Base-by-base conservation (phyloP, 139 green algal species). In the Closterium sp. region DNA sequence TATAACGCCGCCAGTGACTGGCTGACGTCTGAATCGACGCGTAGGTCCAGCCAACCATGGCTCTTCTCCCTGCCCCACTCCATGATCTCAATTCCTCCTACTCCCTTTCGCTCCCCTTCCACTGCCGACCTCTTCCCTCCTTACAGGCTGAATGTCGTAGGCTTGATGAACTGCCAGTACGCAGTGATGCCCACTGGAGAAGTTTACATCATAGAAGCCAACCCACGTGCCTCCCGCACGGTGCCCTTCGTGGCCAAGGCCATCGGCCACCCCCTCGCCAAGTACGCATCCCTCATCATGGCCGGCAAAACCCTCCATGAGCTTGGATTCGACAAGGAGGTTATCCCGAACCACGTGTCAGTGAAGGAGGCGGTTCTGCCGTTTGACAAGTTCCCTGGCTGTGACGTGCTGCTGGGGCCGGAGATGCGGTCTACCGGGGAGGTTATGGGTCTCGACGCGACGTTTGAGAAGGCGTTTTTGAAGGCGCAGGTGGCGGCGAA, bases 81-180 rank as follows among this genome's bases (percentile, higher is more conserved):
- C 38, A 9, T 32, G n/a, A 4, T 21, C 86, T 27, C 86, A 30
- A 17, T 31, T 31, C 30, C 29, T 29, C 30, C 86, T 42, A 7
- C 86, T 21, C 29, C 86, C 30, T 13, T 31, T 42, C 86, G 7
- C 86, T 31, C 30, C 86, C 11, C 29, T 6, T 91, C 31, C 88
- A n/a, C n/a, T n/a, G n/a, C n/a, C n/a, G n/a, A n/a, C n/a, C n/a
- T n/a, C n/a, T n/a, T n/a, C n/a, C n/a, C n/a, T n/a, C n/a, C n/a
- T n/a, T 38, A 50, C 89, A 97, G 95, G 89, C 97, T 99, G 13
- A 96, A 97, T 4, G 98, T 99, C 79, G 95, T 99, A 19, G 98
- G 98, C 10, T 96, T 99, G 42, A 99, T 99, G 96, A 99, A 99
- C 96, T 98, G 99, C 92, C 98, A 99, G 96, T 99, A 99, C 91